Percentiles rank a stretch among this genome's conserved stretches.
Evolutionary conservation across 116 monocot genomes (phyloP).

Genomic region (Trichopus zeylanicus): DNA sequence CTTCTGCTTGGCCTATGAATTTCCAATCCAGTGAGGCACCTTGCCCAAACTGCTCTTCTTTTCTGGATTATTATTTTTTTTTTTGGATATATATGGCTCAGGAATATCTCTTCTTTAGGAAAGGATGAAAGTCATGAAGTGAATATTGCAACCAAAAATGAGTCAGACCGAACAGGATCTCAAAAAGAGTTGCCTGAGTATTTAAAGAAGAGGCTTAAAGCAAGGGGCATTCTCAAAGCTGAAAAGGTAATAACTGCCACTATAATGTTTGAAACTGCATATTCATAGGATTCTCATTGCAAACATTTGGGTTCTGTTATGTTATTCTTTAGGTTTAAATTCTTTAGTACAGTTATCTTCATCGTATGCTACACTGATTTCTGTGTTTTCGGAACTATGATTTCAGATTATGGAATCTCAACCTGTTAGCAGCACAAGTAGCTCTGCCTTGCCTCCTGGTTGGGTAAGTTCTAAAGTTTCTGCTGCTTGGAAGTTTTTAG

Average conservation of each 20-base stretch:
- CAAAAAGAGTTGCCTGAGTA: constrained; percentile 70
- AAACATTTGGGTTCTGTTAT: background rate
- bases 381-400: background rate
- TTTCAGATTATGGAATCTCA: constrained; percentile 40
- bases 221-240: constrained; percentile 82
- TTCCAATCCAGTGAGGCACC: constrained; percentile 25
- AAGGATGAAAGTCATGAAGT: constrained; percentile 25
- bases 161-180: constrained; percentile 25
- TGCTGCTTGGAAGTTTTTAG: background rate
- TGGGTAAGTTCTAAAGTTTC: constrained; percentile 67
- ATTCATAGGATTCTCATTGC: constrained; percentile 3
- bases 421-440: constrained; percentile 3
- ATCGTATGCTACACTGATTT: background rate
- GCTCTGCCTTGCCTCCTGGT: constrained; percentile 49
- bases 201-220: constrained; percentile 73
- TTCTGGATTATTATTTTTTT: background rate
- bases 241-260: constrained; percentile 18
- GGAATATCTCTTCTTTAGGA: constrained; percentile 12
- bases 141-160: constrained; percentile 11
- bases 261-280: constrained; percentile 13
- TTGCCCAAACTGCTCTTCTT: background rate
- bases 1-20: constrained; percentile 23
- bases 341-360: background rate
- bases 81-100: background rate
- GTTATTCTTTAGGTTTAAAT: background rate